These are phyloP conservation scores for Hypomontagnella submonticulosa DNA, from an alignment of 495 filamentous ascomycete genomes.

Conservation along the genomic window DNA sequence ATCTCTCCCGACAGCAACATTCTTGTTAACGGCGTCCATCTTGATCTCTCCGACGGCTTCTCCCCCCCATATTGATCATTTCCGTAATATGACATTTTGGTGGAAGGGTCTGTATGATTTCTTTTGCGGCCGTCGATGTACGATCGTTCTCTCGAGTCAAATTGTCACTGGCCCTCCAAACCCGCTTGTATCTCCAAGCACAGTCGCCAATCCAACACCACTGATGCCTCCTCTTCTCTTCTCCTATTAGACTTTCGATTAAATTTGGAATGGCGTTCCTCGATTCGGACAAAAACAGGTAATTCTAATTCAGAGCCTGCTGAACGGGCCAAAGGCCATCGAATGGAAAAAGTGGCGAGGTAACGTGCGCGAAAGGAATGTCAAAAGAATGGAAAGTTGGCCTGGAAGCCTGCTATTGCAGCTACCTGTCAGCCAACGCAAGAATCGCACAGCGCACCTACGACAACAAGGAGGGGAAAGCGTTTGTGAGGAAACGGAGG, in stretches of 20 bases:
- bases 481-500: slow-evolving; percentile 39
- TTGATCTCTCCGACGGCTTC: slow-evolving; percentile 68
- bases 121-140: slow-evolving; percentile 10
- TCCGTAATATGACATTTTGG: slow-evolving; percentile 58
- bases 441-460: slow-evolving; percentile 54
- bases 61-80: slow-evolving; percentile 47
- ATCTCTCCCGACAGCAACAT: slow-evolving; percentile 78
- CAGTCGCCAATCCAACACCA: slow-evolving; percentile 32
- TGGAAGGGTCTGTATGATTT: slow-evolving; percentile 15
- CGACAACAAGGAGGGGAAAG: slow-evolving; percentile 44
- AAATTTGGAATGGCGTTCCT: slow-evolving; percentile 34
- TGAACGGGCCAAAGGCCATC: slow-evolving; percentile 58
- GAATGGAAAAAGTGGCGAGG: slow-evolving; percentile 43
- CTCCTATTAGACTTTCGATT: slow-evolving; percentile 38
- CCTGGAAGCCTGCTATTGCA: slow-evolving; percentile 56
- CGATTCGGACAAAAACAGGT: slow-evolving; percentile 20
- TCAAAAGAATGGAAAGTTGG: slow-evolving; percentile 53
- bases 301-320: slow-evolving; percentile 66
- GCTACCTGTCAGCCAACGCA: slow-evolving; percentile 58
- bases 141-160: slow-evolving; percentile 15
- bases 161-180: slow-evolving; percentile 13
- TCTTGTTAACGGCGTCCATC: slow-evolving; percentile 75
- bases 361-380: slow-evolving; percentile 40
- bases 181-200: background rate
- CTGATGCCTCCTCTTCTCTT: slow-evolving; percentile 38